Conservation (phyloP, 805 yeast genomes). For the Hanseniaspora nectarophila region DNA sequence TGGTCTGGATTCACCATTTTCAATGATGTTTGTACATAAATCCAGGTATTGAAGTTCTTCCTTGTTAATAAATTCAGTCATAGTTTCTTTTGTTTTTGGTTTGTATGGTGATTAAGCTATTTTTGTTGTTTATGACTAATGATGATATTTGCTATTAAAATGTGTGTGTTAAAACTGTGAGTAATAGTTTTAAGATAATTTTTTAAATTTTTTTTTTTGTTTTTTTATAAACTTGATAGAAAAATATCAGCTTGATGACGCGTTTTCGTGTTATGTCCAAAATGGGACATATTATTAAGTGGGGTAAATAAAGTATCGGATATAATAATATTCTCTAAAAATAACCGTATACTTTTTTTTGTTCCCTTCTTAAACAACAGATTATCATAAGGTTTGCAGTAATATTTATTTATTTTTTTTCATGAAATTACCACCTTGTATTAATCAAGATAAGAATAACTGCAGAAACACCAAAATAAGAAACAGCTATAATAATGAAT, state of each 20-base stretch:
- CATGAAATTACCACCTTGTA: background rate
- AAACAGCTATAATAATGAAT: no score
- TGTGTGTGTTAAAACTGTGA: no score
- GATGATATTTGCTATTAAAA: background rate
- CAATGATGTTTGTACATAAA: constrained; percentile 62
- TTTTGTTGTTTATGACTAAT: background rate
- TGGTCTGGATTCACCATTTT: constrained; percentile 79
- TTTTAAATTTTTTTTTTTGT: no score
- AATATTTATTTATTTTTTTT: no score
- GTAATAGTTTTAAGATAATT: no score
- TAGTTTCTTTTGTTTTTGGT: background rate
- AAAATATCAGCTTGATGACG: background rate
- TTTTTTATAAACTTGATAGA: no score
- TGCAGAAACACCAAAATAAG: no score
- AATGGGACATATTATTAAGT: background rate
- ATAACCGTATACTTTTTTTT: background rate
- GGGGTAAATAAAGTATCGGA: background rate
- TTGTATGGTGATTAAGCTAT: background rate
- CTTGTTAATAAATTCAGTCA: constrained; percentile 24
- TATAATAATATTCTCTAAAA: no score
- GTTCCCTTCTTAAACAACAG: no score
- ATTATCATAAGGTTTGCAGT: no score
- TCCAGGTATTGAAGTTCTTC: constrained; percentile 84
- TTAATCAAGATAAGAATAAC: background rate
- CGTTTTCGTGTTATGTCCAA: background rate